Evolutionary conservation across 2,329 filamentous ascomycete genomes (phyloP).

Genomic region (Phialophora tarda): DNA sequence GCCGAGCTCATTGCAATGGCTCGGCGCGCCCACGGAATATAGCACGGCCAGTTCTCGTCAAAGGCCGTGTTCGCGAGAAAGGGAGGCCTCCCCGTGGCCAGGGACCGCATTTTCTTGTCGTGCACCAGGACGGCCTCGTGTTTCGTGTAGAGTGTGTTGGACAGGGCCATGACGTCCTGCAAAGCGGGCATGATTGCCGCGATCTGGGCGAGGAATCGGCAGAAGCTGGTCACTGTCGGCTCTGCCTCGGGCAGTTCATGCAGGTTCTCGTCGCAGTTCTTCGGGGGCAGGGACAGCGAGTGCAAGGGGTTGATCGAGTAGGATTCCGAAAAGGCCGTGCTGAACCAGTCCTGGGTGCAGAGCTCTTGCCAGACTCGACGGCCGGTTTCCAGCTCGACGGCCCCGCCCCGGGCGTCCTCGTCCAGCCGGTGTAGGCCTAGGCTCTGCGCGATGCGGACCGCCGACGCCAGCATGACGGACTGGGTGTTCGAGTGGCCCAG

Average conservation of each 20-base stretch:
- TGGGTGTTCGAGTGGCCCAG: constrained; percentile 57
- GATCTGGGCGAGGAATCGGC: constrained; percentile 48
- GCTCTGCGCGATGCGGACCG: constrained; percentile 54
- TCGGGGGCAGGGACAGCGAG: constrained; percentile 45
- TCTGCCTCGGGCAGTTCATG: constrained; percentile 27
- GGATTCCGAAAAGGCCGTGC: constrained; percentile 49
- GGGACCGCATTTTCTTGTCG: constrained; percentile 48
- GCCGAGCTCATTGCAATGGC: constrained; percentile 47
- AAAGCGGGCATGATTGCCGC: constrained; percentile 48
- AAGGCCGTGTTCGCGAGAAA: constrained; percentile 45
- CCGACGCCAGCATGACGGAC: constrained; percentile 53
- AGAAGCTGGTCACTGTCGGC: constrained; percentile 46
- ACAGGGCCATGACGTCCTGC: constrained; percentile 47
- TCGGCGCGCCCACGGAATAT: constrained; percentile 49
- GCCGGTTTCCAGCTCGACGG: constrained; percentile 45
- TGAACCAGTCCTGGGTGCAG: constrained; percentile 53
- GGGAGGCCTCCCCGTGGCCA: constrained; percentile 44
- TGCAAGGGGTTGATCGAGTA: constrained; percentile 48
- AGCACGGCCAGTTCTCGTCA: constrained; percentile 49
- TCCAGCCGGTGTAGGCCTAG: constrained; percentile 53
- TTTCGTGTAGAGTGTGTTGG: constrained; percentile 47
- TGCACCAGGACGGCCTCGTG: constrained; percentile 51
- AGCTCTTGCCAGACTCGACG: constrained; percentile 50
- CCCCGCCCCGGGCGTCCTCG: constrained; percentile 34
- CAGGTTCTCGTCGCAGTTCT: constrained; percentile 48